A percentile compares a stretch with the other conserved stretches of the same genome.
Conservation (phyloP, 164 flowering plant genomes). For the Cinnamomum chago region DNA sequence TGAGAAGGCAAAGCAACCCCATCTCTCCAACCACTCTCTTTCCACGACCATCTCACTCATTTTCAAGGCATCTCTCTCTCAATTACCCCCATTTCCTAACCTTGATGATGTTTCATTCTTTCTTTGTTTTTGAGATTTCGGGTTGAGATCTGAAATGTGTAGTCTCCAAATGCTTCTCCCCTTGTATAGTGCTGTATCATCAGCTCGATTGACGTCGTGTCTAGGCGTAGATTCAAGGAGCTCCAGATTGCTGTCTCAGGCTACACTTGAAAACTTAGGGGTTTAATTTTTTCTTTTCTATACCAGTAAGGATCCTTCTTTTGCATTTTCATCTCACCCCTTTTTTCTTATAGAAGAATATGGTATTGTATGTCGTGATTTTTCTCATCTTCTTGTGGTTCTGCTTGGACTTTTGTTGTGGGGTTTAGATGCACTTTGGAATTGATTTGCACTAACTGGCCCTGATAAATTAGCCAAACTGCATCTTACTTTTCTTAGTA, state of each 20-base stretch:
- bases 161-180: slow-evolving; percentile 75
- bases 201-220: too few species aligned
- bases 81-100: not conserved
- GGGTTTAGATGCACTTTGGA: too few species aligned
- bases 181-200: slow-evolving; percentile 68
- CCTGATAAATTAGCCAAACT: too few species aligned
- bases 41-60: too few species aligned
- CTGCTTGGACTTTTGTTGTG: too few species aligned
- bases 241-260: too few species aligned
- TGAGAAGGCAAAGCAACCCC: too few species aligned
- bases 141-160: slow-evolving; percentile 52
- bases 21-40: too few species aligned
- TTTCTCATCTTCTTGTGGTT: not conserved
- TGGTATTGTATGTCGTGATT: not conserved
- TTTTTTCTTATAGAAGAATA: not conserved
- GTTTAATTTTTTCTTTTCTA: slow-evolving; percentile 52
- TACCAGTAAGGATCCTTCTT: slow-evolving; percentile 62
- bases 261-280: slow-evolving; percentile 89
- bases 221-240: too few species aligned
- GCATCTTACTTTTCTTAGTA: too few species aligned
- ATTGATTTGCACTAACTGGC: too few species aligned
- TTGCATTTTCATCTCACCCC: not conserved
- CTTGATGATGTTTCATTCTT: not conserved
- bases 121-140: slow-evolving; percentile 20
- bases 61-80: too few species aligned